Base-by-base conservation (phyloP, 31 red algal genomes). In the Bonnemaisonia californica region DNA sequence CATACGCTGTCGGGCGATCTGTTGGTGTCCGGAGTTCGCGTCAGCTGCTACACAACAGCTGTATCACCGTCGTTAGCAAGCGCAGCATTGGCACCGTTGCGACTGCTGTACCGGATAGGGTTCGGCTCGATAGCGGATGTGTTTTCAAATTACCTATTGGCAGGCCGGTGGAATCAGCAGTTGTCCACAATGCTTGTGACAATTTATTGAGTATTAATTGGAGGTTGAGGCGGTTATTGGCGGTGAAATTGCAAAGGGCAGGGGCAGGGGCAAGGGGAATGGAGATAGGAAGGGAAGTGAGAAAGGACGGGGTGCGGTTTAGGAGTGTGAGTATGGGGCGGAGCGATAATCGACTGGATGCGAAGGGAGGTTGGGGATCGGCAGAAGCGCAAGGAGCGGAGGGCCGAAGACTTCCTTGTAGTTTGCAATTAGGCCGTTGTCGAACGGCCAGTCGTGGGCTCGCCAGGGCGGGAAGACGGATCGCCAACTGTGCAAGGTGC, bases 21-120 rank as follows among this genome's bases (percentile, higher is more conserved):
- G 27, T 27, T 79, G 8, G 76, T 79, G 26, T 38, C 39, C 27
- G 76, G 76, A 38, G 38, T 64, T 57, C 57, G 24, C 1, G 58
- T 64, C 9, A 62, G 55, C 21, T 65, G 42, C 56, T 79, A 79
- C 58, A 79, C 76, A 18, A 58, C 36, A 31, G 45, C 72, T 22
- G 45, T 76, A 16, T 16, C 45, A 28, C 68, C 68, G 16, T 13
- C 68, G 35, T 9, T 71, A 9, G 68, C 68, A 11, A 24, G 27
- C 1, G 35, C 35, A 23, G 68, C 68, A 3, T 27, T 71, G 36
- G 28, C 68, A 36, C 68, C 68, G 0, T 38, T 71, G 31, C 68
- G 68, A 24, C 28, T 39, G 35, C 27, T 47, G 1, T 39, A 71
- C 18, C 33, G 68, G 9, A 3, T 41, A 24, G 34, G 45, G 9